These are phyloP conservation scores for Iris macrosiphon DNA, from an alignment of 106 monocot genomes.

Conservation along the genomic window DNA sequence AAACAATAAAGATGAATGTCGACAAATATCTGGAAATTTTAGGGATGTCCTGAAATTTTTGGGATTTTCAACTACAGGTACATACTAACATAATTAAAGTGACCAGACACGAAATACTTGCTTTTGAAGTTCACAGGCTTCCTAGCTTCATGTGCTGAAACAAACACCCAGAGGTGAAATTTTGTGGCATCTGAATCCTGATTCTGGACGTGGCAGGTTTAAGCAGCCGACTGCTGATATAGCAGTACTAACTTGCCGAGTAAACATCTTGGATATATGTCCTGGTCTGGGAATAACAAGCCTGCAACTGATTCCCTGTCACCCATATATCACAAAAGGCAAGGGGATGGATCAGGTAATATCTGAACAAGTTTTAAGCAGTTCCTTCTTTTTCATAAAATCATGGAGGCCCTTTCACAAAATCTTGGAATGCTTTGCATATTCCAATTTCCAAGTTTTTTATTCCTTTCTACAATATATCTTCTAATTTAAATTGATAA, in stretches of 20 bases:
- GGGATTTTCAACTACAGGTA: too few species aligned
- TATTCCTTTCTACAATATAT: too few species aligned
- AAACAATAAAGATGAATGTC: too few species aligned
- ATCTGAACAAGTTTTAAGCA: background rate
- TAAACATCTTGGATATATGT: slow-evolving; percentile 9
- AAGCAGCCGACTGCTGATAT: slow-evolving; percentile 3
- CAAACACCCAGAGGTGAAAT: background rate
- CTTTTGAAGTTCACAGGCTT: slow-evolving; percentile 1
- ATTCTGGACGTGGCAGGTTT: background rate
- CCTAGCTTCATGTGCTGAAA: background rate
- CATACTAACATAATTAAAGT: too few species aligned
- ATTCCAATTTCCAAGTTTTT: too few species aligned
- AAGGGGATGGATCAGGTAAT: slow-evolving; percentile 6
- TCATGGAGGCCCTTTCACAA: too few species aligned
- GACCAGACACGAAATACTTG: background rate
- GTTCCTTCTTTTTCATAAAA: background rate
- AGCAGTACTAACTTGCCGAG: background rate
- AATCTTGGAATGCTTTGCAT: too few species aligned
- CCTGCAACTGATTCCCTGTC: slow-evolving; percentile 34
- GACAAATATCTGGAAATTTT: too few species aligned
- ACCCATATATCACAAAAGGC: slow-evolving; percentile 9
- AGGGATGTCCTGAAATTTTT: too few species aligned
- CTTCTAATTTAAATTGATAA: too few species aligned
- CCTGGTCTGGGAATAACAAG: slow-evolving; percentile 6
- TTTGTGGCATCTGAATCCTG: slow-evolving; percentile 13